Base-by-base conservation (phyloP, 768 basidiomycete species). In the Boletus subcaerulescens region DNA sequence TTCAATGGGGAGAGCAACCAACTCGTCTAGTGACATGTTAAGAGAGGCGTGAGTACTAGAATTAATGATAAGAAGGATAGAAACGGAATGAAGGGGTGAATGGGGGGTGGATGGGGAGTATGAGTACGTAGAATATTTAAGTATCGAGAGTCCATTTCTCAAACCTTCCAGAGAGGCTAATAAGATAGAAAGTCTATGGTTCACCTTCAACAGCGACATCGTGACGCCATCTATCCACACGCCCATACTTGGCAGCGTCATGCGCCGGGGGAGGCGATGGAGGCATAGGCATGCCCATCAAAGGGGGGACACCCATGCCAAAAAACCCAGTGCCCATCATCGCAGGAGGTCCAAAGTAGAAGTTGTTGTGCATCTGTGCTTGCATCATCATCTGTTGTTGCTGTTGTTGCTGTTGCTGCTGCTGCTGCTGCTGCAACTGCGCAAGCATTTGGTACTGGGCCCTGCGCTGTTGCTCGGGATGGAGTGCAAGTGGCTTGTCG, bases 191-290 rank as follows among this genome's bases (percentile, higher is more conserved):
- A 41, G 20, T 55, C 48, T 66, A 70, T 38, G 57, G 64, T 53
- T 82, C 76, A n/a, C 84, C 86, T 60, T 88, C 88, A 12, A 87
- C 82, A 17, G 81, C 84, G 43, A 93, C 88, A 61, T 89, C 83
- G 57, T 80, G 84, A 59, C 91, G 82, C 91, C 91, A 93, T 56
- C 81, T 80, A 68, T 93, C 91, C 26, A 93, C 90, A 4, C 81
- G 76, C 10, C 80, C 81, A 58, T 79, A 87, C 65, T 91, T 92
- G 35, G 74, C 77, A 38, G 80, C 73, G 54, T 92, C 90, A 22
- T 79, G 80, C 39, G 77, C 65, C 10, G 84, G 85, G 14, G 87
- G 85, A 24, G 87, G 85, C 2, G 86, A 84, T 33, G 80, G 72
- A 32, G 72, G 67, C 17, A 73, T 62, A 14, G 73, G 67, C 1